Evolutionary conservation across 148 eudicot species (phyloP).

Genomic region (Rhododendron vialii): DNA sequence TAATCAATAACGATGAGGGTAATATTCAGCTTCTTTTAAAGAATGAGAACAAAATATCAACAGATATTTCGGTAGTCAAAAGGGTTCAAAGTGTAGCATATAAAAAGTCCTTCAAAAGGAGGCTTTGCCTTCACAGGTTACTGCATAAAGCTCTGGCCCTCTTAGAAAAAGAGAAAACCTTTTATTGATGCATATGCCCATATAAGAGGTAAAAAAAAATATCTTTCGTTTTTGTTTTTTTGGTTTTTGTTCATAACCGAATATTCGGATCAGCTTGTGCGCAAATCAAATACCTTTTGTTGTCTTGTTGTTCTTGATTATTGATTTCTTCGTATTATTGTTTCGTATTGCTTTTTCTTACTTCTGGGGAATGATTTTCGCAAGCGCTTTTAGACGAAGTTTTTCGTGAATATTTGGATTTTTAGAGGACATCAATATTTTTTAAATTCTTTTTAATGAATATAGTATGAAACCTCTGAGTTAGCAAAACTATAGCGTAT

Average conservation of each 20-base stretch:
- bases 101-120: background rate
- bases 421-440: background rate
- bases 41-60: background rate
- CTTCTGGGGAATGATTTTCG: too few species aligned
- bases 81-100: background rate
- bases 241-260: too few species aligned
- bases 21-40: too few species aligned
- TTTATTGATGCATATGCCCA: background rate
- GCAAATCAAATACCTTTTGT: background rate
- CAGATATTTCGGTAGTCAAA: background rate
- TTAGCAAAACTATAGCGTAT: background rate
- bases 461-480: too few species aligned
- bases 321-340: background rate
- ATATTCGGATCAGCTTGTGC: too few species aligned
- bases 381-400: background rate
- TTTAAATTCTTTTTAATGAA: background rate
- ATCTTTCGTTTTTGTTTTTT: too few species aligned
- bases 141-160: background rate
- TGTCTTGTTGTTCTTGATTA: background rate
- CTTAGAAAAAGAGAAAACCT: background rate
- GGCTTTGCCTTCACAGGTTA: background rate
- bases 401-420: background rate
- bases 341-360: background rate
- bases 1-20: fast-evolving
- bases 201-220: background rate